Base-by-base conservation (phyloP, 2,329 filamentous ascomycete species). In the Diaporthe humulicola region DNA sequence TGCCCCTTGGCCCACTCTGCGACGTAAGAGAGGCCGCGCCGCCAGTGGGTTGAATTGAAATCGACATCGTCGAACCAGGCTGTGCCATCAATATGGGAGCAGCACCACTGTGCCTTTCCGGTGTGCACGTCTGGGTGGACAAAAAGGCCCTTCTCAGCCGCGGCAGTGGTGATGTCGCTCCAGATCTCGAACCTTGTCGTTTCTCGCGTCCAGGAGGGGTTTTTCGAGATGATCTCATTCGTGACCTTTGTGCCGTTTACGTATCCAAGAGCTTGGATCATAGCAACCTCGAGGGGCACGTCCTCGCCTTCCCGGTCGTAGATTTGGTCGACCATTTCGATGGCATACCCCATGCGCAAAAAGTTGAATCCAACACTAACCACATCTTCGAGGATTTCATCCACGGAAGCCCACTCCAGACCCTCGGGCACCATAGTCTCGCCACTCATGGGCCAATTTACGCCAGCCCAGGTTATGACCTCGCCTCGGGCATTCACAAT, bases 341-440 rank as follows among this genome's bases (percentile, higher is more conserved):
- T 89, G 0, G 88, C 88, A 75, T 88, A 90, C 4, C 87, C 88
- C 78, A 91, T 84, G 28, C 89, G 86, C 33, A 90, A 86, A n/a
- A 86, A 87, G 78, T 91, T 90, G 79, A 90, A 87, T 1, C 88
- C 88, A 12, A 90, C 82, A 54, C 85, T 84, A 36, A 85, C 86
- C 67, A 89, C 84, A 78, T 86, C 84, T 56, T 86, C 81, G 4
- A 90, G 83, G 52, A 90, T 90, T 1, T 84, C 83, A 4, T 84
- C 83, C 17, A 88, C 84, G 0, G 88, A 89, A 56, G 84, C 83
- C 82, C 89, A 88, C 77, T 90, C 88, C 6, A 90, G 82, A 14
- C 88, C 89, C 78, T 90, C 89, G 0, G 88, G 88, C 1, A 90
- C 83, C 88, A 90, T 90, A 3, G 87, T 86, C 72, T 90, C 88